A percentile compares a stretch with the other conserved stretches of the same genome.
Conservation (phyloP, 495 filamentous ascomycete genomes). For the Xylaria sp. region DNA sequence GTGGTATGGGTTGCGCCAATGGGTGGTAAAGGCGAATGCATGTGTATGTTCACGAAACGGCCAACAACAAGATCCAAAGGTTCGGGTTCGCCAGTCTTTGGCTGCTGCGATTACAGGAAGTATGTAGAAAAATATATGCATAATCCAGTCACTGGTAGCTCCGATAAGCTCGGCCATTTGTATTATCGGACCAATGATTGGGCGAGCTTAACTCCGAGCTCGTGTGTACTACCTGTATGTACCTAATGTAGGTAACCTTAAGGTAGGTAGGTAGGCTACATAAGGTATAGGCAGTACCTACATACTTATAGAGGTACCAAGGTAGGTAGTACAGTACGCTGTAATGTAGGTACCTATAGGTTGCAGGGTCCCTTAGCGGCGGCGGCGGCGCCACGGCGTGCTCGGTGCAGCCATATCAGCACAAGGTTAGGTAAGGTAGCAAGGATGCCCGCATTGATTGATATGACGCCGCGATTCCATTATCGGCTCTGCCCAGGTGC, state of each 20-base stretch:
- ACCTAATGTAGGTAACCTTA: too few species aligned
- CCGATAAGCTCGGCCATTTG: conserved; percentile 24
- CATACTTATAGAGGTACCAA: too few species aligned
- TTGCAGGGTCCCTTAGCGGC: conserved; percentile 1
- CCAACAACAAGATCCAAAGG: conserved; percentile 6
- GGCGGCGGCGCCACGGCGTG: background rate
- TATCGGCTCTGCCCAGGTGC: conserved; percentile 1
- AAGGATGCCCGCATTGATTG: background rate
- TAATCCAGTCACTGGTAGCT: conserved; percentile 1
- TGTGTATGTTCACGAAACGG: background rate
- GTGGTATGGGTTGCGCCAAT: background rate
- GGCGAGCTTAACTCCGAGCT: conserved; percentile 23
- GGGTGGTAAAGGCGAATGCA: background rate
- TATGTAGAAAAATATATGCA: conserved; percentile 11
- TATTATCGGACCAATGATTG: conserved; percentile 5
- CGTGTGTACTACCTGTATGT: too few species aligned
- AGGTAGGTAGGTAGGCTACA: too few species aligned
- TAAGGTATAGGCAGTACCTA: too few species aligned
- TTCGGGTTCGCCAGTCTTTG: background rate
- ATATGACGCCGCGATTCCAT: conserved; percentile 12
- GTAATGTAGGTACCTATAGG: too few species aligned
- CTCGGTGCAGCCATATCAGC: conserved; percentile 1
- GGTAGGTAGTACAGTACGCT: too few species aligned
- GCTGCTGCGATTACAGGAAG: background rate
- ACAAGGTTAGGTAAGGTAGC: background rate